A percentile compares a stretch with the other conserved stretches of the same genome.
Evolutionary conservation across 1,139 yeast genomes (phyloP).

Genomic region (Kodamaea anthophila): DNA sequence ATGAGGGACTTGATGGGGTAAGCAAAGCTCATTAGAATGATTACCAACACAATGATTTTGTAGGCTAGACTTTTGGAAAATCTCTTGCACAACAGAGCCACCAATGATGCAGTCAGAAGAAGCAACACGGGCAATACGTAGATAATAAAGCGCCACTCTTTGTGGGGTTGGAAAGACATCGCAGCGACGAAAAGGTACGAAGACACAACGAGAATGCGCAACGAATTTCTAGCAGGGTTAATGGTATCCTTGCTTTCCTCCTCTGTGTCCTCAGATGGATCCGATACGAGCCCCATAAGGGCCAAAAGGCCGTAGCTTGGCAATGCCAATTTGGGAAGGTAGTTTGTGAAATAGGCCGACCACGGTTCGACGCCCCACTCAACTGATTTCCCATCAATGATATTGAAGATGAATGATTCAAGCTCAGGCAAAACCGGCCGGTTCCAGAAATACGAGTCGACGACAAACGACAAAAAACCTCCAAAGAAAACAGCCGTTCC

Average conservation of each 20-base stretch:
- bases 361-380: slow-evolving; percentile 86
- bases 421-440: slow-evolving; percentile 59
- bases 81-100: slow-evolving; percentile 38
- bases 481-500: slow-evolving; percentile 56
- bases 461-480: slow-evolving; percentile 33
- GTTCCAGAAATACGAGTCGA: slow-evolving; percentile 82
- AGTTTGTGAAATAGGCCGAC: slow-evolving; percentile 52
- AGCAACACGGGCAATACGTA: slow-evolving; percentile 70
- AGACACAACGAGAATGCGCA: slow-evolving; percentile 33
- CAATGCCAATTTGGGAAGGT: slow-evolving; percentile 49
- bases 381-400: slow-evolving; percentile 61
- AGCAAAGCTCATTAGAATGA: too few relatives aligned
- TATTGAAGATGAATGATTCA: slow-evolving; percentile 66
- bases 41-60: slow-evolving; percentile 19
- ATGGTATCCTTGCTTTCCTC: slow-evolving; percentile 12
- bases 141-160: slow-evolving; percentile 88
- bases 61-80: slow-evolving; percentile 24
- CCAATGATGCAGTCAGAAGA: slow-evolving; percentile 59
- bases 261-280: slow-evolving; percentile 25
- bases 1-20: slow-evolving; percentile 41
- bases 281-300: slow-evolving; percentile 35
- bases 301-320: slow-evolving; percentile 52
- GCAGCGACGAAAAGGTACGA: slow-evolving; percentile 48
- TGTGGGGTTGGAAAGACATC: slow-evolving; percentile 83
- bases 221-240: slow-evolving; percentile 35